Evolutionary conservation across 331 rosid species (phyloP), one percentile per base, ranked within the genome.

Genomic region (Quercus tomentella): DNA sequence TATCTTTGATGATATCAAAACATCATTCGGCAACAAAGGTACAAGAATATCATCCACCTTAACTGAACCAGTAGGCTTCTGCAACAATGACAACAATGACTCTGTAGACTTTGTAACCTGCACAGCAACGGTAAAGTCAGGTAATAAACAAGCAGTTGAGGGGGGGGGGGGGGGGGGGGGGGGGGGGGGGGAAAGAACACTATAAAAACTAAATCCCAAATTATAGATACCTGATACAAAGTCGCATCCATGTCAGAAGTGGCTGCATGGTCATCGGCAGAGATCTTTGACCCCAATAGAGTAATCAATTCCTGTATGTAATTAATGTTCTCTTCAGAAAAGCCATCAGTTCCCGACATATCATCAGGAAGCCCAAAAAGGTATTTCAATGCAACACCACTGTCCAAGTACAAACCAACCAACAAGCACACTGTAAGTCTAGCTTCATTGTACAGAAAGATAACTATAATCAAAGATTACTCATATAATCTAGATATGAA

Each of bases 291-390:
- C 83, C 82, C 83, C 81, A 96, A 86, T 35, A 88, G 56, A 78
- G 88, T 73, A 81, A 83, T 72, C 68, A 89, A 85, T 70, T 93
- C 90, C 11, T 75, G 82, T 76, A 90, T 86, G 85, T 77, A 88
- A 76, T 84, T 85, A 51, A 87, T 79, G 80, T 85, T 91, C 70
- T 89, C 98, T 81, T 88, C 93, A 77, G 97, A 73, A 86, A 81
- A 89, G 76, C 81, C 85, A 69, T 77, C 86, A 81, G 85, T 77
- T 72, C 80, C 88, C 55, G 72, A 75, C 76, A 49, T 83, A 75
- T 85, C 92, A 77, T 91, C 93, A 62, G 90, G 78, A 77, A 91
- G 74, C 80, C 98, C 99, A 86, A 89, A 96, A 83, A 96, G 93
- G 86, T 82, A 82, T 80, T 88, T 96, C 89, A 96, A 79, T 3